phyloP scores from a whole-genome alignment of 352 stramenopile species.

The Phytophthora pini region DNA sequence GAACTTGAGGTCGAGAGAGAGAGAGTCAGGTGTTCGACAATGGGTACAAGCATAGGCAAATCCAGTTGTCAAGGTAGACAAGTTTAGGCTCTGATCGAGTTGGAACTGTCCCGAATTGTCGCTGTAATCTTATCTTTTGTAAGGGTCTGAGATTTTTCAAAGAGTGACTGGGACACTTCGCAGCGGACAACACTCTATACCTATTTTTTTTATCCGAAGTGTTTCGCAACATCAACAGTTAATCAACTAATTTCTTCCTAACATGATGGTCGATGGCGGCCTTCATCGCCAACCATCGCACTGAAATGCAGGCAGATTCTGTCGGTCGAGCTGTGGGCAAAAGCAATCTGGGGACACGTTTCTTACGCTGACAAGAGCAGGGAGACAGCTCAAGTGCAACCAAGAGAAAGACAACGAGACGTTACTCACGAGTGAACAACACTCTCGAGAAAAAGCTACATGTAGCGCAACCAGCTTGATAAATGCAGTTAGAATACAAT shows the following conservation, averaged over 20 bases:
- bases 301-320: conserved; percentile 5
- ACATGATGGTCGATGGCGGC: background rate
- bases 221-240: no score
- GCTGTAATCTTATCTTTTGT: background rate
- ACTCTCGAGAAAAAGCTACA: background rate
- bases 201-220: background rate
- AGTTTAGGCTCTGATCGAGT: conserved; percentile 10
- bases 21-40: conserved; percentile 2
- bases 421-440: conserved; percentile 16
- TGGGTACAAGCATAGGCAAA: conserved; percentile 15
- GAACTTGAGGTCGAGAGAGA: conserved; percentile 12
- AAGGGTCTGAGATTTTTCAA: conserved; percentile 2
- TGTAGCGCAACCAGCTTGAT: no score
- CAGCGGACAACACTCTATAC: conserved; percentile 1
- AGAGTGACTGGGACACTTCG: conserved; percentile 7
- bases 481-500: conserved; percentile 23
- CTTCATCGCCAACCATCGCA: background rate
- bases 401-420: background rate
- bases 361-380: no score
- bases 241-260: no score
- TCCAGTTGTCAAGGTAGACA: conserved; percentile 13
- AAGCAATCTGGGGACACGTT: no score
- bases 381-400: no score
- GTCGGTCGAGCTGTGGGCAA: no score
- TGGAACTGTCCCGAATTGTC: conserved; percentile 1